Conservation (phyloP, 192 early-diverging fungal genomes). For the Podila epigama region DNA sequence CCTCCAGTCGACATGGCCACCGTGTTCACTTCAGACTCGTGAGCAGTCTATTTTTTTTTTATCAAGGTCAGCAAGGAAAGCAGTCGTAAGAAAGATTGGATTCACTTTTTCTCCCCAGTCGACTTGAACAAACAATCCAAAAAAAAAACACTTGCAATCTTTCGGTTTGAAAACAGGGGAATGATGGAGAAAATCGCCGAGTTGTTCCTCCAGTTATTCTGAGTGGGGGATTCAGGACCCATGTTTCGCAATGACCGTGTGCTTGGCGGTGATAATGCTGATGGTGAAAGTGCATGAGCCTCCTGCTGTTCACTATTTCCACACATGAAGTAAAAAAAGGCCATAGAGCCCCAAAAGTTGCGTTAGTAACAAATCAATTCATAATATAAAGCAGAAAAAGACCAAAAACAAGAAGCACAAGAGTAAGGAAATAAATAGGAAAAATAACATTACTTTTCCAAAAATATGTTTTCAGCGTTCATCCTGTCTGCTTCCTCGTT, state of each 20-base stretch:
- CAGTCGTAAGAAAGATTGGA: neutral
- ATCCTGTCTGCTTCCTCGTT: slow-evolving; percentile 89
- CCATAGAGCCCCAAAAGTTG: neutral
- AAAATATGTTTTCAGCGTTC: slow-evolving; percentile 91
- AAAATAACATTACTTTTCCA: slow-evolving; percentile 87
- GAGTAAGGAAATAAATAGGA: too few relatives aligned
- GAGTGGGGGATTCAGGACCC: slow-evolving; percentile 40
- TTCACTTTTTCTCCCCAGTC: slow-evolving; percentile 12
- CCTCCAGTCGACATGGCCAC: slow-evolving; percentile 76
- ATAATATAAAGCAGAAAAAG: too few relatives aligned
- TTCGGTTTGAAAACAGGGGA: slow-evolving; percentile 28
- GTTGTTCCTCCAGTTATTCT: slow-evolving; percentile 32
- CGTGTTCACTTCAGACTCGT: slow-evolving; percentile 85
- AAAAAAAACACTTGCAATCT: slow-evolving; percentile 17
- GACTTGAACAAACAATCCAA: neutral
- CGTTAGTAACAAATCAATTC: too few relatives aligned
- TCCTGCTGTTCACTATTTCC: slow-evolving; percentile 30
- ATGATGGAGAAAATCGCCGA: slow-evolving; percentile 47
- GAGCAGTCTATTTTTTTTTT: slow-evolving; percentile 54
- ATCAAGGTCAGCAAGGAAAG: neutral
- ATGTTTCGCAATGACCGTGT: slow-evolving; percentile 30
- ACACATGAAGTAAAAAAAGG: too few relatives aligned
- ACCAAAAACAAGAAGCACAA: slow-evolving; percentile 42
- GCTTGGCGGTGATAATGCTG: slow-evolving; percentile 25
- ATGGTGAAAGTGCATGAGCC: slow-evolving; percentile 4